phyloP scores from a whole-genome alignment of 768 basidiomycete species.

The Suillus alpinus region DNA sequence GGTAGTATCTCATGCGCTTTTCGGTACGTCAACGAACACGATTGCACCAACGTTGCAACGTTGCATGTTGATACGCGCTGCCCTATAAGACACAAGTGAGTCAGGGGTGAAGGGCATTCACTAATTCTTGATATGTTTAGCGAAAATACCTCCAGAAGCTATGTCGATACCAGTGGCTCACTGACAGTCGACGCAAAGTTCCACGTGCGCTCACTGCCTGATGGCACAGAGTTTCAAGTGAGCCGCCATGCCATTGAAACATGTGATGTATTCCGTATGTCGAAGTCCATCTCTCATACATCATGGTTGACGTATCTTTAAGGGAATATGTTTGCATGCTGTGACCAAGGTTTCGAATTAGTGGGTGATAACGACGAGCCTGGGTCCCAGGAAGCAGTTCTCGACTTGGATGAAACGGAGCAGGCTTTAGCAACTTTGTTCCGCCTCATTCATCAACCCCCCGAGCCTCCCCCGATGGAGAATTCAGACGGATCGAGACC shows the following conservation, averaged over 20 bases:
- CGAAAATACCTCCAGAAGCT: neutral
- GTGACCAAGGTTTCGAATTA: slow-evolving; percentile 34
- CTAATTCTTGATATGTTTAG: neutral
- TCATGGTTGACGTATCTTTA: slow-evolving; percentile 4
- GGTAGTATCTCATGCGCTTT: neutral
- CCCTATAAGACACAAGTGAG: neutral
- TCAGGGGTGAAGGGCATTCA: neutral
- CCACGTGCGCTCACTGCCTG: slow-evolving; percentile 50
- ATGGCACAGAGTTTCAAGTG: slow-evolving; percentile 49
- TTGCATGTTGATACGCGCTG: neutral
- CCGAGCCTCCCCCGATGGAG: slow-evolving; percentile 38
- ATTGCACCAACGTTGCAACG: neutral
- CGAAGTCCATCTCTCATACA: neutral
- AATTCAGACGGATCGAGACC: slow-evolving; percentile 29
- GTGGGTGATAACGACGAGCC: slow-evolving; percentile 10
- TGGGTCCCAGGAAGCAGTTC: slow-evolving; percentile 24
- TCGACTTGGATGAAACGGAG: slow-evolving; percentile 57
- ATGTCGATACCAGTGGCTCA: slow-evolving; percentile 13
- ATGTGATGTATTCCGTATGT: slow-evolving; percentile 66
- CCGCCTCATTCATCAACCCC: slow-evolving; percentile 54
- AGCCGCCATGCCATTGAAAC: slow-evolving; percentile 45
- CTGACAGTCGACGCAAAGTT: slow-evolving; percentile 45
- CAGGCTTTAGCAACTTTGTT: slow-evolving; percentile 49
- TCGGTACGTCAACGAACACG: neutral
- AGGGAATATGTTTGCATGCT: slow-evolving; percentile 72